Conservation (phyloP, 73 alveolate species). For the Tetrahymena malaccensis region DNA sequence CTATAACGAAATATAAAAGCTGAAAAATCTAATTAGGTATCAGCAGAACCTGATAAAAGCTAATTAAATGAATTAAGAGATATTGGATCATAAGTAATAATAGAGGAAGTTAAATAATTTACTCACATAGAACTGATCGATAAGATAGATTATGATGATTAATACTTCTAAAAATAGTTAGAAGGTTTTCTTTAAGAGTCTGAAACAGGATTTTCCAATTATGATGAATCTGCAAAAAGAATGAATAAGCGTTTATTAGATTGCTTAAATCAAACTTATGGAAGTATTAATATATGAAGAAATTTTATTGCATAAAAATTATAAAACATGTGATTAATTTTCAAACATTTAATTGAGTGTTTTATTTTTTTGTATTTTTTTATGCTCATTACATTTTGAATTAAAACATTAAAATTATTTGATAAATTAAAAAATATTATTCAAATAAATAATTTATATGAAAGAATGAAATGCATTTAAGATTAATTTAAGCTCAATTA, state of each 20-base stretch:
- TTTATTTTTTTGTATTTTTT: too few species aligned
- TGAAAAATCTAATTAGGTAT: background rate
- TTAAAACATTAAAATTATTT: too few species aligned
- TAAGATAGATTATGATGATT: background rate
- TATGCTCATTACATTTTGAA: too few species aligned
- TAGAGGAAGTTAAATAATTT: background rate
- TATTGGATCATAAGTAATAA: background rate
- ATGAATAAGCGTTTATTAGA: background rate
- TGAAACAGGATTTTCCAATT: background rate
- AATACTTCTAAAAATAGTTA: background rate
- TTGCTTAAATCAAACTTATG: background rate
- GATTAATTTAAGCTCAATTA: too few species aligned
- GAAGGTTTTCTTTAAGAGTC: background rate
- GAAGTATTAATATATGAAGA: background rate
- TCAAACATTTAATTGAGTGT: too few species aligned
- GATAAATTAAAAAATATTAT: too few species aligned
- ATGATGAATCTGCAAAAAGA: background rate
- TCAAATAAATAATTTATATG: too few species aligned
- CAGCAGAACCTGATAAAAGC: background rate
- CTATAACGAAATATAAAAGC: background rate
- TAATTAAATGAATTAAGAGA: background rate
- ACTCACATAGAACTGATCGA: background rate
- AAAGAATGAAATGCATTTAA: too few species aligned
- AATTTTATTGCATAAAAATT: too few species aligned
- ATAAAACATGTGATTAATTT: too few species aligned